phyloP scores from a whole-genome alignment of 2,329 filamentous ascomycete genomes.

The Cordyceps pruinosa region DNA sequence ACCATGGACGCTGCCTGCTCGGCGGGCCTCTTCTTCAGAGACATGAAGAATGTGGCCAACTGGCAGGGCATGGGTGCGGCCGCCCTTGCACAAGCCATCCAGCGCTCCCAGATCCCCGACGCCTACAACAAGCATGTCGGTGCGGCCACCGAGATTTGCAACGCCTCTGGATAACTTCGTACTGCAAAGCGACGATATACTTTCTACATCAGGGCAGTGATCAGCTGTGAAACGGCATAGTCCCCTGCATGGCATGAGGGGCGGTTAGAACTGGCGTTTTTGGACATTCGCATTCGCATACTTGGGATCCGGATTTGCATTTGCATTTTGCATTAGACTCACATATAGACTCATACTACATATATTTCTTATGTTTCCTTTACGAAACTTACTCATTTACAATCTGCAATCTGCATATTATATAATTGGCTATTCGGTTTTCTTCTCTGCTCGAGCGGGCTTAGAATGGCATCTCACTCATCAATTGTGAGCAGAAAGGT shows the following conservation, averaged over 20 bases:
- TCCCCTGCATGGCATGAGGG: neutral
- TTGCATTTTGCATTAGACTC: neutral
- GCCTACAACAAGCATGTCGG: neutral
- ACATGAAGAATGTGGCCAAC: slow-evolving; percentile 2
- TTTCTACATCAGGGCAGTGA: neutral
- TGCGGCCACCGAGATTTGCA: neutral
- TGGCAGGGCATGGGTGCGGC: slow-evolving; percentile 12
- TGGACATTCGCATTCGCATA: neutral
- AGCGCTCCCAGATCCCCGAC: slow-evolving; percentile 1
- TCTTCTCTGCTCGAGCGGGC: too few species aligned
- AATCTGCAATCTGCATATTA: too few species aligned
- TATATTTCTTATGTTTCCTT: neutral
- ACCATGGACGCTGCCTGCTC: slow-evolving; percentile 15
- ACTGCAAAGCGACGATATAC: neutral
- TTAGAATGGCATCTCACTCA: too few species aligned
- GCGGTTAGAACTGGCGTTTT: neutral
- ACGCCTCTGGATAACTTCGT: neutral
- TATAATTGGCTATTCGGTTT: too few species aligned
- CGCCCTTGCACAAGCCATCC: neutral
- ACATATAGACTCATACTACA: neutral
- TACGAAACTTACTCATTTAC: too few species aligned
- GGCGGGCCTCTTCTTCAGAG: slow-evolving; percentile 9
- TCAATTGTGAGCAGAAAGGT: too few species aligned
- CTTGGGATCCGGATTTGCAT: too few species aligned
- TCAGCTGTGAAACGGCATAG: neutral